Percentiles rank a stretch among this genome's conserved stretches.
phyloP scores from a whole-genome alignment of 139 green algal genomes.

The Coelastrella sp. region DNA sequence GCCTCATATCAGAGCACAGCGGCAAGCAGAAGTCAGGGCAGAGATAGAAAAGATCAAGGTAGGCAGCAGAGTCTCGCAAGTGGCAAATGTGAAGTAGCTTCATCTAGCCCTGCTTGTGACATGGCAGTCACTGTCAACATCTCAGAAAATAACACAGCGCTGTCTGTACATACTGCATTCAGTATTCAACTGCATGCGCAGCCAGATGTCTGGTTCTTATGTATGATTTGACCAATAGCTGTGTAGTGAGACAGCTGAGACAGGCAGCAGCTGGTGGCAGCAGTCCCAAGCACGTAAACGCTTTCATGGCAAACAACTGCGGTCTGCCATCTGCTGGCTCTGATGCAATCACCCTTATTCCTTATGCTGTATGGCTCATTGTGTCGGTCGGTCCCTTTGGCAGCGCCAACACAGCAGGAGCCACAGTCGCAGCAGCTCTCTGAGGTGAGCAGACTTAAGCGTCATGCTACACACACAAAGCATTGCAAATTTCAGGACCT shows the following conservation, averaged over 20 bases:
- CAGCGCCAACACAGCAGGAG: conserved; percentile 34
- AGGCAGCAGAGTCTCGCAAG: not conserved
- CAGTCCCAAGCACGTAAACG: not conserved
- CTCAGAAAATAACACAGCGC: not conserved
- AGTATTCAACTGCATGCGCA: not conserved
- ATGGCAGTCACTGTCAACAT: not conserved
- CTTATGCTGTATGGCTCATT: not conserved
- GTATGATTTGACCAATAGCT: not conserved
- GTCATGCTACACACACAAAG: not conserved
- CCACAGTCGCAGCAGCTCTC: not conserved
- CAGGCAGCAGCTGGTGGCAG: no score
- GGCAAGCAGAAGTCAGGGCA: conserved; percentile 3
- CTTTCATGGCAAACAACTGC: not conserved
- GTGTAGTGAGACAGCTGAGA: no score
- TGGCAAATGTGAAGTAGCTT: no score
- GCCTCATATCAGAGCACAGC: conserved; percentile 14
- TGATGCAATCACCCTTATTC: not conserved
- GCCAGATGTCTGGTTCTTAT: not conserved
- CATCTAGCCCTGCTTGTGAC: no score
- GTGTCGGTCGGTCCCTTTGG: not conserved
- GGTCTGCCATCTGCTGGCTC: no score
- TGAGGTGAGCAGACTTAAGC: not conserved
- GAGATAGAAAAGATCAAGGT: conserved; percentile 49
- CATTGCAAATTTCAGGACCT: not conserved
- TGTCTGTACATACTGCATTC: no score